A percentile compares a stretch with the other conserved stretches of the same genome.
Evolutionary conservation across 352 stramenopile species (phyloP).

Genomic region (Globisporangium iwayamae): DNA sequence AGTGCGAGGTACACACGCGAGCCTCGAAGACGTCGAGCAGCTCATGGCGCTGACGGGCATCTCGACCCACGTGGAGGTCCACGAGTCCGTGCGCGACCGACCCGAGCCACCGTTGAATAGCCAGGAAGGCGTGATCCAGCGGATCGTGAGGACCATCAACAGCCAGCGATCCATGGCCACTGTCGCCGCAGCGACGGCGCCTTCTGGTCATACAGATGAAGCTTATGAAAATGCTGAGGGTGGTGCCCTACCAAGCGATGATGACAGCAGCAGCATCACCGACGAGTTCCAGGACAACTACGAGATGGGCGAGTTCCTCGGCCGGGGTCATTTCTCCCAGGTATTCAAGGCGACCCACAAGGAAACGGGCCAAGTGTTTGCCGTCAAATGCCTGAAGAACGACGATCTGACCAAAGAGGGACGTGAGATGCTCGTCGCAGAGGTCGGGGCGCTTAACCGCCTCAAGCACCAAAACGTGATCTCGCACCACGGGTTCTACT

Average conservation of each 20-base stretch:
- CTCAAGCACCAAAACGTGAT: slow-evolving; percentile 85
- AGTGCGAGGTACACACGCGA: slow-evolving; percentile 46
- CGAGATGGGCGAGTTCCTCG: slow-evolving; percentile 46
- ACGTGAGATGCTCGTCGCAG: slow-evolving; percentile 60
- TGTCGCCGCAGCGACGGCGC: slow-evolving; percentile 5
- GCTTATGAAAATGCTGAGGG: no score
- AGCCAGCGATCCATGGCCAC: slow-evolving; percentile 22
- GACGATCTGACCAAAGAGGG: slow-evolving; percentile 44
- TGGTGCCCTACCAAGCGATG: no score
- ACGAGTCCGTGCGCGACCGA: slow-evolving; percentile 14
- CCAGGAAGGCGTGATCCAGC: slow-evolving; percentile 26
- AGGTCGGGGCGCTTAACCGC: slow-evolving; percentile 62
- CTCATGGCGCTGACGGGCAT: slow-evolving; percentile 57
- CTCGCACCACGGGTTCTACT: slow-evolving; percentile 74
- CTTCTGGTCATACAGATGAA: no score
- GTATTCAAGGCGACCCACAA: slow-evolving; percentile 55
- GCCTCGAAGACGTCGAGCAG: slow-evolving; percentile 48
- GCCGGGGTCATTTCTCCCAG: slow-evolving; percentile 56
- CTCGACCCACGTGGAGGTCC: slow-evolving; percentile 39
- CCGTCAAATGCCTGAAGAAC: slow-evolving; percentile 66
- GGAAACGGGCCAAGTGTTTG: slow-evolving; percentile 36
- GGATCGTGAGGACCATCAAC: slow-evolving; percentile 33
- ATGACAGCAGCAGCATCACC: slow-evolving; percentile 10
- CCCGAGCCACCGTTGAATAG: slow-evolving; percentile 10
- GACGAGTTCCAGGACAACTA: slow-evolving; percentile 61